These are phyloP conservation scores for Rhexocercosporidium sp. DNA, from an alignment of 2,329 filamentous ascomycete species.

Conservation along the genomic window DNA sequence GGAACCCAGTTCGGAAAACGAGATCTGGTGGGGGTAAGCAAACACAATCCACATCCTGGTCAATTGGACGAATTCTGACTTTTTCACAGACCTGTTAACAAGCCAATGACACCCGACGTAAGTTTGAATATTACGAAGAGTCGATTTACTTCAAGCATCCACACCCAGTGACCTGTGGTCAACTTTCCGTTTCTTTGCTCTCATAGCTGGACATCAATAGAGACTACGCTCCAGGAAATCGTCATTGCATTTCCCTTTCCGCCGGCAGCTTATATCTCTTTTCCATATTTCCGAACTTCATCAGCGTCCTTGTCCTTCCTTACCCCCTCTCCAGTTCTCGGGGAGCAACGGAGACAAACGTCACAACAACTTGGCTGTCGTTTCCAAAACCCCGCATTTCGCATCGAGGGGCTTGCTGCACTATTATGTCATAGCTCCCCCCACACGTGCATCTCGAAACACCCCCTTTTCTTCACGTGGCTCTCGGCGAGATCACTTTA, in stretches of 20 bases:
- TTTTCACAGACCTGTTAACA: constrained; percentile 79
- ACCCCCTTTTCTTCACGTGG: constrained; percentile 28
- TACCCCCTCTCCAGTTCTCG: neutral
- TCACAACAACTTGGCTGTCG: constrained; percentile 8
- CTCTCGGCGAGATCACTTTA: constrained; percentile 3
- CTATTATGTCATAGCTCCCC: constrained; percentile 33
- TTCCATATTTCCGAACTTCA: neutral
- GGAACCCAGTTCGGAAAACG: constrained; percentile 84
- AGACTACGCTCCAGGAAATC: neutral
- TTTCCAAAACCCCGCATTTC: constrained; percentile 34
- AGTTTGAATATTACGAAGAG: constrained; percentile 46
- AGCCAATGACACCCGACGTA: constrained; percentile 97
- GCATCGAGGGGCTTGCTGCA: constrained; percentile 24
- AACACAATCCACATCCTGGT: neutral
- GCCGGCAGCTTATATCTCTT: neutral
- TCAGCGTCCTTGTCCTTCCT: neutral
- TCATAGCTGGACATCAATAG: neutral
- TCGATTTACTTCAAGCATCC: neutral
- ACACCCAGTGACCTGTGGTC: neutral
- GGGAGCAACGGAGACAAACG: constrained; percentile 3
- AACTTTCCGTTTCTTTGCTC: neutral
- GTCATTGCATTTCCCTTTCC: neutral
- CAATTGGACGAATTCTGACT: constrained; percentile 21
- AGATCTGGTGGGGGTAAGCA: constrained; percentile 87
- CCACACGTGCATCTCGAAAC: constrained; percentile 25